Evolutionary conservation across 257 asterid genomes (phyloP).

Genomic region (Penstemon davidsonii): DNA sequence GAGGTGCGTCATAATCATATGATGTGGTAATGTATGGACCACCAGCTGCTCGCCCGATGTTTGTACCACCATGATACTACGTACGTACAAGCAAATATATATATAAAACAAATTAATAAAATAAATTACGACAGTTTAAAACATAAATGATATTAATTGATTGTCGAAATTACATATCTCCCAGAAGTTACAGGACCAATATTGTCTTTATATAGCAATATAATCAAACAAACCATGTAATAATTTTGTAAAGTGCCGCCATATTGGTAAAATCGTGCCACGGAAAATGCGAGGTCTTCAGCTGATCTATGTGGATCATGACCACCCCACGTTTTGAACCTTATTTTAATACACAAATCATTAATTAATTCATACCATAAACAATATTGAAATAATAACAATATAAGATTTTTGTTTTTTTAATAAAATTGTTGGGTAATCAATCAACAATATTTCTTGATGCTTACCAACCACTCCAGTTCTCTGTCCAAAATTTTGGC

Average conservation of each 20-base stretch:
- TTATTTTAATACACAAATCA: background rate
- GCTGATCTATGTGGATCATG: constrained; percentile 43
- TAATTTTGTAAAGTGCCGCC: constrained; percentile 46
- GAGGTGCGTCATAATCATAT: constrained; percentile 55
- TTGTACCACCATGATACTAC: constrained; percentile 56
- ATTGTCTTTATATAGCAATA: no score
- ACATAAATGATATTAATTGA: no score
- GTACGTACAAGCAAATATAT: background rate
- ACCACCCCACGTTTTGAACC: constrained; percentile 50
- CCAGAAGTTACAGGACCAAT: no score
- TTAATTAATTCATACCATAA: background rate
- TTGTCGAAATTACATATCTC: no score
- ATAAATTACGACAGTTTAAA: no score
- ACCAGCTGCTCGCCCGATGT: constrained; percentile 42
- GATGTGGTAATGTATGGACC: constrained; percentile 43
- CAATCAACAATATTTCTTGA: background rate
- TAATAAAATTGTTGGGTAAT: background rate
- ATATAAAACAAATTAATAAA: background rate
- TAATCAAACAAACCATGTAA: constrained; percentile 37
- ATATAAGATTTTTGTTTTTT: no score
- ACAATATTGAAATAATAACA: background rate
- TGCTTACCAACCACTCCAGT: constrained; percentile 50
- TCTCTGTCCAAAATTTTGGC: constrained; percentile 52
- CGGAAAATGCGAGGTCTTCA: constrained; percentile 47
- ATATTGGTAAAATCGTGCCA: constrained; percentile 39